A percentile compares a stretch with the other conserved stretches of the same genome.
phyloP scores from a whole-genome alignment of 257 asterid species.

The Verbena officinalis region DNA sequence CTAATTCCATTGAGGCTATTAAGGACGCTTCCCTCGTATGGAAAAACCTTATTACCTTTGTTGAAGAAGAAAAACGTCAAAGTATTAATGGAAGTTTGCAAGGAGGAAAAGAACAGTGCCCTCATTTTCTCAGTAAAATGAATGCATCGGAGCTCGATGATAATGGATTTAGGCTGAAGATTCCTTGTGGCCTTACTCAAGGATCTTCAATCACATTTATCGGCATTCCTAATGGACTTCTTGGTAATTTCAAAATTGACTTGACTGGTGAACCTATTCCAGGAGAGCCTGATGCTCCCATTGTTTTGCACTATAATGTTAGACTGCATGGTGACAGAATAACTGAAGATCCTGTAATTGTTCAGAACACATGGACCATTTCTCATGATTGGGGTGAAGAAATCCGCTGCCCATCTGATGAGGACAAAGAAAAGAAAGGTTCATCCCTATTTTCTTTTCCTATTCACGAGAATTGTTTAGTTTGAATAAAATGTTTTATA shows the following conservation, averaged over 20 bases:
- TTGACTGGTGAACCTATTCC: constrained; percentile 93
- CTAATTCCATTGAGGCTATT: constrained; percentile 86
- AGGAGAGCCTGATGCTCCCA: constrained; percentile 96
- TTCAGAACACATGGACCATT: constrained; percentile 93
- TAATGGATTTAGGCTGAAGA: constrained; percentile 60
- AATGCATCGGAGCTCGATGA: constrained; percentile 72
- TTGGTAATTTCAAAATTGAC: constrained; percentile 84
- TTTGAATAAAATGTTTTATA: too few species aligned
- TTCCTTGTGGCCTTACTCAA: constrained; percentile 97
- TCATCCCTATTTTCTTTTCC: background rate
- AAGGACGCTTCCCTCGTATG: constrained; percentile 85
- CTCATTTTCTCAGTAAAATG: constrained; percentile 85
- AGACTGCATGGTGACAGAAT: constrained; percentile 87
- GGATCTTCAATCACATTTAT: constrained; percentile 93
- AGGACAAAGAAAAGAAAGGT: constrained; percentile 74
- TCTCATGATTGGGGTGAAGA: constrained; percentile 97
- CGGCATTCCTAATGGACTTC: constrained; percentile 92
- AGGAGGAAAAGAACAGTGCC: constrained; percentile 90
- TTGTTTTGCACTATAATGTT: constrained; percentile 89
- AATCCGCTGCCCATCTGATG: constrained; percentile 81
- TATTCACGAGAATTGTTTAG: background rate
- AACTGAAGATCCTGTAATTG: constrained; percentile 93
- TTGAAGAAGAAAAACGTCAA: constrained; percentile 66
- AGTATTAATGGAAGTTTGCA: constrained; percentile 62
- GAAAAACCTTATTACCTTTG: constrained; percentile 69